Percentiles rank a stretch among this genome's conserved stretches.
These are phyloP conservation scores for Ilyonectria sp. DNA, from an alignment of 2,329 filamentous ascomycete species.

Conservation along the genomic window DNA sequence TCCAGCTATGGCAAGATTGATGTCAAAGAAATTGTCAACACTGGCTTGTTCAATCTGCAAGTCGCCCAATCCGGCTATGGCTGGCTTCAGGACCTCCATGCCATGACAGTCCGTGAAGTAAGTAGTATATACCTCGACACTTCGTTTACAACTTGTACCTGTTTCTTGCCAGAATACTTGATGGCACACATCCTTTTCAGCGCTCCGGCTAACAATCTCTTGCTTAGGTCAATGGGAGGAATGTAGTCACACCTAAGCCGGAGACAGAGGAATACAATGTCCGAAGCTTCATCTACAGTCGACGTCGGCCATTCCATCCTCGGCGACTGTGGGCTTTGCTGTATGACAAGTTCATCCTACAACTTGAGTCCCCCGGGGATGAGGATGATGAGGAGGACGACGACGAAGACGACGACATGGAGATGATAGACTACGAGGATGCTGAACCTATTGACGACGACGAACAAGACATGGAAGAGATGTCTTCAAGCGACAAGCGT, in stretches of 20 bases:
- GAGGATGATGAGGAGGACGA: constrained; percentile 54
- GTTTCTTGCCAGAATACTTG: too few relatives aligned
- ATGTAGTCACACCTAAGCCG: constrained; percentile 74
- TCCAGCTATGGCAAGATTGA: constrained; percentile 72
- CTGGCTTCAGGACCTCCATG: constrained; percentile 79
- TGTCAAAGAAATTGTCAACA: constrained; percentile 75
- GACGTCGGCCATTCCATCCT: constrained; percentile 69
- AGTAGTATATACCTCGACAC: neutral
- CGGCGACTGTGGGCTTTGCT: constrained; percentile 61
- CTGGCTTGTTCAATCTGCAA: constrained; percentile 75
- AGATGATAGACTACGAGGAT: constrained; percentile 40
- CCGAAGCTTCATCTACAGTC: constrained; percentile 78
- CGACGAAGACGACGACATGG: constrained; percentile 45
- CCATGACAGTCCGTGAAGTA: constrained; percentile 75
- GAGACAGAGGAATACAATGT: constrained; percentile 83
- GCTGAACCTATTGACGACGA: neutral
- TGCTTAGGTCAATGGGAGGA: constrained; percentile 60
- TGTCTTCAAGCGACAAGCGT: constrained; percentile 34
- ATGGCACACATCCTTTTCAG: too few relatives aligned
- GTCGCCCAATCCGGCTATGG: constrained; percentile 76
- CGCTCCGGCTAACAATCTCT: neutral
- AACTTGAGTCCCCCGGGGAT: constrained; percentile 60
- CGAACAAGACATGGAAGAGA: constrained; percentile 24
- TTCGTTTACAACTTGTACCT: neutral
- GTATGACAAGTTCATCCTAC: constrained; percentile 66